A percentile compares a stretch with the other conserved stretches of the same genome.
phyloP scores from a whole-genome alignment of 805 yeast genomes.

The Candida yuanshanica region DNA sequence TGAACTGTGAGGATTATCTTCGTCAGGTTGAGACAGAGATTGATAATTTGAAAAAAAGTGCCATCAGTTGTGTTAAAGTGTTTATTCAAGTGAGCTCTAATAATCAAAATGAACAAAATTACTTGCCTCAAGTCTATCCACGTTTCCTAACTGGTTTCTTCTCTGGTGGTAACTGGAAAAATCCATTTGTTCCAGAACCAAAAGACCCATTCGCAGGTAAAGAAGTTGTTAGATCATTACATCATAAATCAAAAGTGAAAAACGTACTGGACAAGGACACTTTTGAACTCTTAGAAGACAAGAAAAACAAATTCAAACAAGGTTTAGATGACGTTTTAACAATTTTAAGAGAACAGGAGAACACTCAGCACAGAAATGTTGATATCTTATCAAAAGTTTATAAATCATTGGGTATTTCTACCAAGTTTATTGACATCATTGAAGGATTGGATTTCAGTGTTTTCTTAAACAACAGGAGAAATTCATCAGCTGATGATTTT shows the following conservation, averaged over 20 bases:
- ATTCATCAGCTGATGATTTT: slow-evolving; percentile 12
- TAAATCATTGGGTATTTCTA: slow-evolving; percentile 43
- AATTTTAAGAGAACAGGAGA: slow-evolving; percentile 35
- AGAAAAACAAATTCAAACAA: slow-evolving; percentile 32
- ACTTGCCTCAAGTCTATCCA: slow-evolving; percentile 60
- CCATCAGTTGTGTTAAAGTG: slow-evolving; percentile 26
- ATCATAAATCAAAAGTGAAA: slow-evolving; percentile 30
- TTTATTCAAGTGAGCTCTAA: slow-evolving; percentile 24
- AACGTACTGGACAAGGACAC: slow-evolving; percentile 47
- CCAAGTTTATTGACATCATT: slow-evolving; percentile 44
- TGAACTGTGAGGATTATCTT: slow-evolving; percentile 24
- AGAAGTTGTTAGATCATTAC: slow-evolving; percentile 20
- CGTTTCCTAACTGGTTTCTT: slow-evolving; percentile 60
- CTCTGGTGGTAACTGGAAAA: slow-evolving; percentile 77
- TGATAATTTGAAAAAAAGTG: slow-evolving; percentile 28
- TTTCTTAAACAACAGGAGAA: slow-evolving; percentile 31
- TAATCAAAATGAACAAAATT: slow-evolving; percentile 24
- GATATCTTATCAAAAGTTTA: slow-evolving; percentile 48
- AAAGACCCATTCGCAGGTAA: slow-evolving; percentile 22
- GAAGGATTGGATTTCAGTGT: slow-evolving; percentile 57
- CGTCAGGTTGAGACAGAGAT: slow-evolving; percentile 36
- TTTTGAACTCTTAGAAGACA: slow-evolving; percentile 30
- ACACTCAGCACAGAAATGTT: slow-evolving; percentile 40
- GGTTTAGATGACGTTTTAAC: slow-evolving; percentile 38
- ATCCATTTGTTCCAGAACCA: slow-evolving; percentile 50